Percentiles rank a stretch among this genome's conserved stretches.
Evolutionary conservation across 1,284 basidiomycete genomes (phyloP).

Genomic region (Mycena citricolor): DNA sequence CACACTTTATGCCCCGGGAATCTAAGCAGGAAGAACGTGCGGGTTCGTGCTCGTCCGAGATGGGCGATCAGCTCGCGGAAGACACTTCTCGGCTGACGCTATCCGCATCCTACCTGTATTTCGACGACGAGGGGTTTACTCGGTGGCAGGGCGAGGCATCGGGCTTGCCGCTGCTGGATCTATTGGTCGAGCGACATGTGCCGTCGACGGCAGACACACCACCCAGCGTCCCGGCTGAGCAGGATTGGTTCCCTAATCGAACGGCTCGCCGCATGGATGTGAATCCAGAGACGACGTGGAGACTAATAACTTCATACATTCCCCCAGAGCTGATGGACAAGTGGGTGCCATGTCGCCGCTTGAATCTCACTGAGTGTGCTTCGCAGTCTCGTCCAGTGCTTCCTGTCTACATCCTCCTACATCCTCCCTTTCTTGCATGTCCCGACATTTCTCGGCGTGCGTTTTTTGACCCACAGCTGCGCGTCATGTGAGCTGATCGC

Average conservation of each 20-base stretch:
- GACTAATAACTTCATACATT: slow-evolving; percentile 71
- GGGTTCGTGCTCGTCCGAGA: no score
- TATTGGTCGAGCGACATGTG: slow-evolving; percentile 64
- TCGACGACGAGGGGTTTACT: slow-evolving; percentile 80
- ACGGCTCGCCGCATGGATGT: slow-evolving; percentile 70
- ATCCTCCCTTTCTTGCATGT: slow-evolving; percentile 89
- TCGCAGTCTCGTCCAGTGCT: slow-evolving; percentile 75
- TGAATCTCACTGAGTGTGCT: slow-evolving; percentile 24
- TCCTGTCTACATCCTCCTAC: slow-evolving; percentile 88
- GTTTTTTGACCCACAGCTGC: slow-evolving; percentile 31
- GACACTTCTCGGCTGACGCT: slow-evolving; percentile 61
- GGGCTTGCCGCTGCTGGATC: slow-evolving; percentile 80
- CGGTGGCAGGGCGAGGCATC: slow-evolving; percentile 90
- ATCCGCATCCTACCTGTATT: slow-evolving; percentile 75
- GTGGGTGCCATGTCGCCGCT: slow-evolving; percentile 37
- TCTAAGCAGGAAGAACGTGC: slow-evolving; percentile 14
- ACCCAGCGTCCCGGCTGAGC: slow-evolving; percentile 15
- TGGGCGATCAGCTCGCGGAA: slow-evolving; percentile 52
- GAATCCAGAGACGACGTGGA: slow-evolving; percentile 77
- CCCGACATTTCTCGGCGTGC: slow-evolving; percentile 78
- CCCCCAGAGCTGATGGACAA: slow-evolving; percentile 89
- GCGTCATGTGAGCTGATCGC: slow-evolving; percentile 18
- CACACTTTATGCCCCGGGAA: slow-evolving; percentile 56
- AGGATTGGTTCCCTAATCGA: slow-evolving; percentile 78
- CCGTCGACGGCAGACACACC: slow-evolving; percentile 27